phyloP scores from a whole-genome alignment of 1,139 yeast species.

The Diutina sp. region DNA sequence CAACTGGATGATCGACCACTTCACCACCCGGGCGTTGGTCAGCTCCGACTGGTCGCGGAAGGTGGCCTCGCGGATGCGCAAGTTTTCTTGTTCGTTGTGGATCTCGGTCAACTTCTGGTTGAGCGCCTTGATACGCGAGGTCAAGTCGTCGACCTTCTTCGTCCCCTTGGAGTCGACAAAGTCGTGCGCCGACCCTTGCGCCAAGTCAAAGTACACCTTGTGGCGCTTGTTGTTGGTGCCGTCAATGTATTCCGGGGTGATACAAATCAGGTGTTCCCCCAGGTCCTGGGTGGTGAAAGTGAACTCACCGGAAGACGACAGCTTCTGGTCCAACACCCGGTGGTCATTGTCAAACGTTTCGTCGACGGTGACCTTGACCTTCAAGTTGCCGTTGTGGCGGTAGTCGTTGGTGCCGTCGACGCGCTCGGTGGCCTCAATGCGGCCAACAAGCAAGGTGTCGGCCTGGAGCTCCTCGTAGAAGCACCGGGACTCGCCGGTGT shows the following conservation, averaged over 20 bases:
- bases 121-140: conserved; percentile 38
- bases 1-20: conserved; percentile 55
- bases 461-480: conserved; percentile 52
- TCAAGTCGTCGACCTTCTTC: conserved; percentile 33
- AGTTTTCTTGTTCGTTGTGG: conserved; percentile 50
- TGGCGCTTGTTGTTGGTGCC: conserved; percentile 21
- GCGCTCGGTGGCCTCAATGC: conserved; percentile 41
- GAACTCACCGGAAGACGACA: conserved; percentile 47
- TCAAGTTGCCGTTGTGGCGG: conserved; percentile 22
- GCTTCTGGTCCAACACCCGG: conserved; percentile 55
- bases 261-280: conserved; percentile 65
- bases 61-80: conserved; percentile 56
- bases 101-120: conserved; percentile 44
- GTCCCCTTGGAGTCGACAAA: conserved; percentile 39
- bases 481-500: conserved; percentile 49
- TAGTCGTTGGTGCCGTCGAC: conserved; percentile 32
- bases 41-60: conserved; percentile 59
- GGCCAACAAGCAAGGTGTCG: conserved; percentile 48
- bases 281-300: conserved; percentile 56
- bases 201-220: conserved; percentile 33
- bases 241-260: conserved; percentile 49
- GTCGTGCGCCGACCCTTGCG: conserved; percentile 34
- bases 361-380: conserved; percentile 36
- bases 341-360: conserved; percentile 58
- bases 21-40: conserved; percentile 50